phyloP scores from a whole-genome alignment of 441 rosid genomes.

The Populus hybrid region DNA sequence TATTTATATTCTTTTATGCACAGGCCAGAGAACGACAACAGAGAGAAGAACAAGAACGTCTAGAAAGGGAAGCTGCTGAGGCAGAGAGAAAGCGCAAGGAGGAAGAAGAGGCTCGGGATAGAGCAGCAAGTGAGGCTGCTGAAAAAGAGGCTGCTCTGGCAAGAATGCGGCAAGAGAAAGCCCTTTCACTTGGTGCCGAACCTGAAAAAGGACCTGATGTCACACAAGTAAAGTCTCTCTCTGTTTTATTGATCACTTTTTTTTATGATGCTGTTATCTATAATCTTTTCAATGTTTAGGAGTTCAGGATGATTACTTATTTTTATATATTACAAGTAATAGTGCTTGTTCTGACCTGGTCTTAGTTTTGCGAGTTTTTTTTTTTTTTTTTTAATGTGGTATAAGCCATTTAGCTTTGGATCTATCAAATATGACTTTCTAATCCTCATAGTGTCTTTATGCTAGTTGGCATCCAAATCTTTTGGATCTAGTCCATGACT shows the following conservation, averaged over 20 bases:
- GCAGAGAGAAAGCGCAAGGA: conserved; percentile 81
- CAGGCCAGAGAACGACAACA: conserved; percentile 93
- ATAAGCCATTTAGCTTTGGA: not conserved
- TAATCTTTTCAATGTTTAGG: not conserved
- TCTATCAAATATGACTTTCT: not conserved
- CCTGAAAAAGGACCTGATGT: conserved; percentile 88
- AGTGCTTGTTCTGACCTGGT: not conserved
- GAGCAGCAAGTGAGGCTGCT: conserved; percentile 76
- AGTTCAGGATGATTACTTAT: not conserved
- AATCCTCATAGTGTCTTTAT: not conserved
- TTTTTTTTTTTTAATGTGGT: not conserved
- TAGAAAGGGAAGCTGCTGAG: conserved; percentile 92
- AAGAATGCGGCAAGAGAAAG: conserved; percentile 81
- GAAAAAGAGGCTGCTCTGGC: conserved; percentile 78
- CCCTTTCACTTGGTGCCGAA: conserved; percentile 75
- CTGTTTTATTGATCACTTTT: not conserved
- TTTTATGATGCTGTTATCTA: not conserved
- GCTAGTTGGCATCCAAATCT: not conserved
- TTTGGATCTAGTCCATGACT: not conserved
- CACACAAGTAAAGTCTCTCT: conserved; percentile 57
- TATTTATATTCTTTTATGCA: not conserved
- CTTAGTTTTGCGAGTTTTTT: not conserved
- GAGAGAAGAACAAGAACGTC: conserved; percentile 78
- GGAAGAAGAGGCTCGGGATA: conserved; percentile 85
- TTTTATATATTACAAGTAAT: not conserved